Base-by-base conservation (phyloP, 2,329 filamentous ascomycete genomes). In the Phaeoacremonium minimum region DNA sequence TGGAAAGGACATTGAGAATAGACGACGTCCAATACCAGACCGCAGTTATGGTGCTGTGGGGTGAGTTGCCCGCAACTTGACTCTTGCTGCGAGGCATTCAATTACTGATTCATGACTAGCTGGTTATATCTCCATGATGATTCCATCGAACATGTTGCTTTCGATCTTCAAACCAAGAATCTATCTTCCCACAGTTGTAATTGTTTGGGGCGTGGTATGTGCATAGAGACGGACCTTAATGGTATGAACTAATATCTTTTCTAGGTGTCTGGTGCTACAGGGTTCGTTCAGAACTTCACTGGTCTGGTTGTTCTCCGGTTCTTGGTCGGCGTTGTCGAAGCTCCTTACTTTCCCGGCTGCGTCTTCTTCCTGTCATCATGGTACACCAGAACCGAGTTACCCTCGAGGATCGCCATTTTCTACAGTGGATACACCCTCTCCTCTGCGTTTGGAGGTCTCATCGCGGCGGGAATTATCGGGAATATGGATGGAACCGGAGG, bases 1-100 rank as follows among this genome's bases (percentile, higher is more conserved):
- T 87, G 15, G 74, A 83, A 38, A 64, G 66, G 7, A 82, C 85
- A 34, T 59, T 85, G 15, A 54, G 64, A 2, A 63, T 85, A 42
- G 56, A 57, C 28, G 62, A 75, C 46, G 70, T 68, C 4, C 32
- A 41, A 1, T 26, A 51, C 4, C 35, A 34, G 3, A 45, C 41
- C 11, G 26, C 20, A 5, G 15, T 45, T 3, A 33, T 42, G 7
- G 35, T 43, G 28, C 33, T 40, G 13, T 22, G 5, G 26, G 19
- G 32, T 41, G 47, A 17, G 32, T 49, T 9, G 45, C 46, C 2
- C 44, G 40, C 18, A 49, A 49, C 29, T 33, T 47, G 26, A 44
- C 46, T 18, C 42, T 47, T 26, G 8, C 32, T 9, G 14, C 32
- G n/a, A n/a, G n/a, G n/a, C n/a, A n/a, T n/a, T n/a, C n/a, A n/a